These are phyloP conservation scores for Septoria linicola DNA, from an alignment of 2,329 filamentous ascomycete species.

Conservation along the genomic window DNA sequence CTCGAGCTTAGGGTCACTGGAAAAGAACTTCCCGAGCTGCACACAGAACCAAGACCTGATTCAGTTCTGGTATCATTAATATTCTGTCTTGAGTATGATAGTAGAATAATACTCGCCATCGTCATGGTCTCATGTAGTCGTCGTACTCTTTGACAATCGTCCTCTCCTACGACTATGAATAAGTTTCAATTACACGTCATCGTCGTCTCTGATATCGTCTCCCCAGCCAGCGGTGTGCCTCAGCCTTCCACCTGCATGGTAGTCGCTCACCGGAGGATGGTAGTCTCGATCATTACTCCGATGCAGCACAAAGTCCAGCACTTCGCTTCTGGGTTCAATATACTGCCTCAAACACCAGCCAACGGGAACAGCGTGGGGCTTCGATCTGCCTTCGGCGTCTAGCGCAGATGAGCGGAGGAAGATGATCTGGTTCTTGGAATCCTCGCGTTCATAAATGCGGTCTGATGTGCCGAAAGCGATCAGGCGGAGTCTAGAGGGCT, in stretches of 20 bases:
- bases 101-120: too few relatives aligned
- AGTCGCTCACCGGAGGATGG: slow-evolving; percentile 42
- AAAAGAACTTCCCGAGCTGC: too few relatives aligned
- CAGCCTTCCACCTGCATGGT: slow-evolving; percentile 8
- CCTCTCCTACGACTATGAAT: too few relatives aligned
- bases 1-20: too few relatives aligned
- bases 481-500: slow-evolving; percentile 41
- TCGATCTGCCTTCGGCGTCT: slow-evolving; percentile 44
- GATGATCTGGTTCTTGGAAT: slow-evolving; percentile 48
- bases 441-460: slow-evolving; percentile 49
- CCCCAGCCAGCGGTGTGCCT: slow-evolving; percentile 14
- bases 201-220: slow-evolving; percentile 21
- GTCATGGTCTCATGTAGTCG: too few relatives aligned
- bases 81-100: too few relatives aligned
- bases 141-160: too few relatives aligned
- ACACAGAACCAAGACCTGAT: too few relatives aligned
- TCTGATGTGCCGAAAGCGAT: slow-evolving; percentile 50
- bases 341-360: slow-evolving; percentile 49
- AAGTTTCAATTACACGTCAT: slow-evolving; percentile 27
- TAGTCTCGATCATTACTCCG: slow-evolving; percentile 30
- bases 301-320: slow-evolving; percentile 47
- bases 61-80: too few relatives aligned
- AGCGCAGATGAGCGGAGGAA: slow-evolving; percentile 47
- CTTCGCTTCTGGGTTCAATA: slow-evolving; percentile 47
- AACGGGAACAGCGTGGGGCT: slow-evolving; percentile 45